These are phyloP conservation scores for Puccinia hordei DNA, from an alignment of 1,284 basidiomycete species.

Conservation along the genomic window DNA sequence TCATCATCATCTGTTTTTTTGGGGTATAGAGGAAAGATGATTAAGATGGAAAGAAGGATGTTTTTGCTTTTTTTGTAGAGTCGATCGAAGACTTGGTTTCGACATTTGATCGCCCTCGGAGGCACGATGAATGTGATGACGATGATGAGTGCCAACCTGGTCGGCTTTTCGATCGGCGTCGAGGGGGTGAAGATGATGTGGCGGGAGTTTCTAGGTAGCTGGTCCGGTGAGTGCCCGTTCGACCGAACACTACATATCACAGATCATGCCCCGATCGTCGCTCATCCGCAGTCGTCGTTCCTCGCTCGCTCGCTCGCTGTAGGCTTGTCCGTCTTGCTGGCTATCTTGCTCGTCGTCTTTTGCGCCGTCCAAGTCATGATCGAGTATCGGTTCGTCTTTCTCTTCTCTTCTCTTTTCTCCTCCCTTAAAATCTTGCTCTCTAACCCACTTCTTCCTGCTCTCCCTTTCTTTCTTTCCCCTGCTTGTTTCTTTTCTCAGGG, in stretches of 20 bases:
- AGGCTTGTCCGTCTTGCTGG: conserved; percentile 9
- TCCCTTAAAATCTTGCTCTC: no score
- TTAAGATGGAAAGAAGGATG: not conserved
- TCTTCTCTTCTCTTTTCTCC: no score
- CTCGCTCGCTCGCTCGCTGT: conserved; percentile 20
- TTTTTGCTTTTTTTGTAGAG: conserved; percentile 69
- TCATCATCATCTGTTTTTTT: no score
- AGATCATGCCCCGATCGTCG: no score
- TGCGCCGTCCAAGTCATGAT: conserved; percentile 83
- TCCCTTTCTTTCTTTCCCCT: no score
- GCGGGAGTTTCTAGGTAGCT: conserved; percentile 68
- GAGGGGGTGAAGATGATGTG: conserved; percentile 78
- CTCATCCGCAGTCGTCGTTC: not conserved
- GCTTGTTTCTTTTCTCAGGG: no score
- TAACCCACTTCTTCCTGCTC: no score
- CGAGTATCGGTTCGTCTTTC: conserved; percentile 85
- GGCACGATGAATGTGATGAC: conserved; percentile 82
- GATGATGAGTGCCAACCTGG: conserved; percentile 91
- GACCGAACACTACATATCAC: no score
- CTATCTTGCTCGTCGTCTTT: conserved; percentile 13
- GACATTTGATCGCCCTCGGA: conserved; percentile 80
- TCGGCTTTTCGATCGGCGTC: conserved; percentile 89
- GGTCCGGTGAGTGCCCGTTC: conserved; percentile 70
- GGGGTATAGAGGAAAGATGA: no score
- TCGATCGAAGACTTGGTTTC: conserved; percentile 73